Evolutionary conservation across 495 filamentous ascomycete species (phyloP), one percentile per base, ranked within the genome.

Genomic region (Penicillium robsamsonii): DNA sequence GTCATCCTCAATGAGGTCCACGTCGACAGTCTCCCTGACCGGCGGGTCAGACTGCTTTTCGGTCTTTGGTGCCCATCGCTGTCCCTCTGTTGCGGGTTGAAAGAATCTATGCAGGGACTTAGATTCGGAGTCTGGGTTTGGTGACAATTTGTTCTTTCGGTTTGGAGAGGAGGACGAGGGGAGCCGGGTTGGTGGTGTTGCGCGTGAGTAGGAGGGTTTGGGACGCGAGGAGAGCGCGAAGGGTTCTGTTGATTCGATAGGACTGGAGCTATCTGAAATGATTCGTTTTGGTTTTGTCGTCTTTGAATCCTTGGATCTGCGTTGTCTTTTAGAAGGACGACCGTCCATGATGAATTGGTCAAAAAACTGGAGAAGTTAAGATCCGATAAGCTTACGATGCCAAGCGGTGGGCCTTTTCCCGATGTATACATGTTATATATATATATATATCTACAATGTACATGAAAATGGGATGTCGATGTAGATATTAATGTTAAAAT

Each of bases 1-100:
- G 55, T 75, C 74, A 58, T 82, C 79, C 42, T 81, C 79, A 54
- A 82, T 80, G 6, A 70, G 38, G 54, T 80, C 79, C 20, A 75
- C 76, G 22, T 64, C 60, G 37, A 70, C 67, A 40, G 50, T 46
- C 20, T 69, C 63, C 20, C 53, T 27, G 15, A 51, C 52, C 2
- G 57, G 13, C 11, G 53, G 55, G 25, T 62, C 31, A 13, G 60
- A 25, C 30, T 53, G 60, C 22, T 59, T 41, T 47, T 68, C 61
- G 43, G 66, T 64, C 31, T 64, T 68, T 33, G 66, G 50, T 4
- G 70, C 68, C 70, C 72, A 75, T 68, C 70, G 61, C 42, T 72
- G 67, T 9, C 63, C 61, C 24, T 69, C 63, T 9, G 55, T 63
- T 38, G 67, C 61, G 6, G 65, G 58, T 18, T 57, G 46, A 42